A percentile compares a stretch with the other conserved stretches of the same genome.
These are phyloP conservation scores for Lachnellula subtilissima DNA, from an alignment of 2,329 filamentous ascomycete species.

Conservation along the genomic window DNA sequence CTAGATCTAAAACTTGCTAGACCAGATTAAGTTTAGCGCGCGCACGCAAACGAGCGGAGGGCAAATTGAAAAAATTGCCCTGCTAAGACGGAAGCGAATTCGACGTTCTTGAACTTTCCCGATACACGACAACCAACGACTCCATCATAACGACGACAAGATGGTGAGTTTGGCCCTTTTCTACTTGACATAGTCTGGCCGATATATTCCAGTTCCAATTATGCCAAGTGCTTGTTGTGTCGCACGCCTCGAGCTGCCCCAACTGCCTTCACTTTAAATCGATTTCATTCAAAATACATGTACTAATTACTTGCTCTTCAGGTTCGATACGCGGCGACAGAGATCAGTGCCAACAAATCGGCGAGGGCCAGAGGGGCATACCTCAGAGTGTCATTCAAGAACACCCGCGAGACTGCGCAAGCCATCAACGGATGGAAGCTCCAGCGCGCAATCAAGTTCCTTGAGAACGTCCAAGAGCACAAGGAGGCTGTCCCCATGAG, in stretches of 20 bases:
- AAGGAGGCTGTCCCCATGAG: slow-evolving; percentile 98
- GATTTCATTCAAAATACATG: neutral
- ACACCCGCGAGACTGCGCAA: slow-evolving; percentile 99
- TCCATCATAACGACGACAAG: slow-evolving; percentile 5
- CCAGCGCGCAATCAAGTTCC: slow-evolving; percentile 89
- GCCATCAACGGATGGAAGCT: slow-evolving; percentile 99
- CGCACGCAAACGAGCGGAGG: too few relatives aligned
- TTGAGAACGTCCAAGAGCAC: slow-evolving; percentile 97
- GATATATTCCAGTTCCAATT: too few relatives aligned
- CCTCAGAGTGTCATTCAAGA: slow-evolving; percentile 99
- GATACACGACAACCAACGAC: neutral
- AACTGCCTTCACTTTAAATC: neutral
- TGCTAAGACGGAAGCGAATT: too few relatives aligned
- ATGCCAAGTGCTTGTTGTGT: too few relatives aligned
- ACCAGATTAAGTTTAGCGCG: too few relatives aligned
- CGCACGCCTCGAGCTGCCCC: neutral
- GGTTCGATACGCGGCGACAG: slow-evolving; percentile 91
- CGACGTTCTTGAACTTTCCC: too few relatives aligned
- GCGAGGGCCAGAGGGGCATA: slow-evolving; percentile 98
- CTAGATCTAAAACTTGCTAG: too few relatives aligned
- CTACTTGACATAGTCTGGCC: too few relatives aligned
- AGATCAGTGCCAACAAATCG: slow-evolving; percentile 85
- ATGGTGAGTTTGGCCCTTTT: slow-evolving; percentile 6
- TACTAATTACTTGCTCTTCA: neutral
- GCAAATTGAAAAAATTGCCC: too few relatives aligned